Evolutionary conservation across 1,284 basidiomycete genomes (phyloP), one percentile per base, ranked within the genome.

Genomic region (Trichosporon asahii): DNA sequence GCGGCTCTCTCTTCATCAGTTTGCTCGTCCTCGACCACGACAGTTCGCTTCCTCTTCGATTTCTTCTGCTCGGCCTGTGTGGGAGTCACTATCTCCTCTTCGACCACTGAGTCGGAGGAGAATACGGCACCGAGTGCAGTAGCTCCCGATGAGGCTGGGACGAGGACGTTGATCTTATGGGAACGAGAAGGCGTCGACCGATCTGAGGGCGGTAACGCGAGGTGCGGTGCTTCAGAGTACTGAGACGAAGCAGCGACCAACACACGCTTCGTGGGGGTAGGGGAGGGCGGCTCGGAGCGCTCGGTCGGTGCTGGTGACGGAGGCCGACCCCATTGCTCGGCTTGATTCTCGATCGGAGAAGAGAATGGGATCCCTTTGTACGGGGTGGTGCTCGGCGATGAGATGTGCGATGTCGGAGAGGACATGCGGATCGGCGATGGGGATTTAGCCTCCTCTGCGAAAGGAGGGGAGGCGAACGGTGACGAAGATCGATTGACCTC

Each of bases 1-100:
- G 72, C 68, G 29, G 73, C 73, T 15, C 68, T 73, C n/a, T 76
- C 72, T 14, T 76, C 75, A 14, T 75, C 73, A 12, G 68, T 67
- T 5, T 72, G 71, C 37, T 71, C 66, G 31, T 73, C 69, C 33
- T 70, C 66, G 21, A 70, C 69, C 8, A 75, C 73, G 3, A 75
- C 73, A 2, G 61, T 27, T 15, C 64, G 66, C 66, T 73, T 71
- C 44, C 71, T 72, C 71, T 70, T 69, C 15, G 11, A 6, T 40
- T 33, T n/a, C 61, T 64, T 18, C 66, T 57, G 15, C 68, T 37
- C 67, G n/a, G 66, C 71, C 27, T 70, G 40, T 29, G 71, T 70
- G 9, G 77, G 76, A 1, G 78, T 79, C 25, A 75, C 75, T 29
- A 77, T 70, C 68, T 72, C 71, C n/a, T 80, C 78, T 7, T 77